A percentile compares a stretch with the other conserved stretches of the same genome.
phyloP scores from a whole-genome alignment of 2,329 filamentous ascomycete species.

The Claviceps sp. region DNA sequence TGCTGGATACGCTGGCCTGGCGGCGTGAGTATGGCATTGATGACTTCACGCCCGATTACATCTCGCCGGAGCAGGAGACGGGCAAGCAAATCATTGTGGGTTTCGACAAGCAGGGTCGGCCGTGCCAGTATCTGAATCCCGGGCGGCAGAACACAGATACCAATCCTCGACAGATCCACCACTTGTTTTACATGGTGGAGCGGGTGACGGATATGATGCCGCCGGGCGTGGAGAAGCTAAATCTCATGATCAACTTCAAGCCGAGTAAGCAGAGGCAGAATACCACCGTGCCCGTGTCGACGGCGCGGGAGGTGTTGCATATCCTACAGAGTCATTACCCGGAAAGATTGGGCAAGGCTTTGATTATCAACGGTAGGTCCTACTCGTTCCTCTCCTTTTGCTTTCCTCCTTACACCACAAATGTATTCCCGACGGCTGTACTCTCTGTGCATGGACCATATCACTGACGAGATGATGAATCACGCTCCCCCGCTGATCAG shows the following conservation, averaged over 20 bases:
- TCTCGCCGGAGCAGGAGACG: conserved; percentile 88
- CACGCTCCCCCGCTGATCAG: conserved; percentile 26
- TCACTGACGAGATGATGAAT: not conserved
- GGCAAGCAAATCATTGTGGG: conserved; percentile 88
- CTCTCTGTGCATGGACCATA: not conserved
- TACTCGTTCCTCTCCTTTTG: not conserved
- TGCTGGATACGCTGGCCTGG: conserved; percentile 74
- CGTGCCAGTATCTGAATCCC: conserved; percentile 82
- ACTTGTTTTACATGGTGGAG: conserved; percentile 94
- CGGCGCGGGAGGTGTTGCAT: conserved; percentile 70
- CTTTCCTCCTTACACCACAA: not conserved
- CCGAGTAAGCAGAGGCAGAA: conserved; percentile 62
- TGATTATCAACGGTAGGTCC: conserved; percentile 71
- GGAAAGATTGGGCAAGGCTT: conserved; percentile 73
- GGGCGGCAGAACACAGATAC: conserved; percentile 85
- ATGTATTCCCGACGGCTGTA: no score
- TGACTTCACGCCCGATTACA: conserved; percentile 69
- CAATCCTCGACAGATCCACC: conserved; percentile 76
- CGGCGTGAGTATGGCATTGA: conserved; percentile 79
- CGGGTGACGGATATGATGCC: conserved; percentile 78
- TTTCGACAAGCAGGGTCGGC: conserved; percentile 73
- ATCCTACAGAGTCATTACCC: conserved; percentile 96
- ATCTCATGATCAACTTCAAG: conserved; percentile 86
- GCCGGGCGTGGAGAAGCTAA: conserved; percentile 72
- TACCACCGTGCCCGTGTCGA: conserved; percentile 56